Conservation (phyloP, 2,329 filamentous ascomycete genomes). For the Botrytis fabae region DNA sequence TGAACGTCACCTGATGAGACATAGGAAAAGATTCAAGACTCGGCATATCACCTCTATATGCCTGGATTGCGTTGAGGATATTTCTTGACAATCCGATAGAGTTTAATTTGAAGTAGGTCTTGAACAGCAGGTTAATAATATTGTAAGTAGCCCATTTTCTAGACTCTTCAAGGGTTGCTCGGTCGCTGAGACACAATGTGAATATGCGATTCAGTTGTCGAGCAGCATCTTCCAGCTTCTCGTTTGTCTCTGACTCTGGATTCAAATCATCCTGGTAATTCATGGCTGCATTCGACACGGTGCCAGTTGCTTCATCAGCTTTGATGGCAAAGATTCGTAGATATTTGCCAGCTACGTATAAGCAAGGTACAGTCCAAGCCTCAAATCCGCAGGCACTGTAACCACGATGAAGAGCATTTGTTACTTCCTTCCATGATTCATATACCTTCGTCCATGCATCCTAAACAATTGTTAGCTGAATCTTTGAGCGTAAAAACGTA, state of each 20-base stretch:
- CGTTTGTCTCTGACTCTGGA: conserved; percentile 72
- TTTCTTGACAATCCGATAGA: conserved; percentile 87
- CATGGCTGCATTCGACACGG: conserved; percentile 46
- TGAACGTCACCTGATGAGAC: conserved; percentile 91
- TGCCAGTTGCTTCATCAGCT: conserved; percentile 71
- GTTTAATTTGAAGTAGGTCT: conserved; percentile 97
- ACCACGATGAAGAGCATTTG: conserved; percentile 73
- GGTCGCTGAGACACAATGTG: conserved; percentile 83
- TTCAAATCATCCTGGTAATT: conserved; percentile 80
- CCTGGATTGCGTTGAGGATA: conserved; percentile 79
- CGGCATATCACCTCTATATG: conserved; percentile 78
- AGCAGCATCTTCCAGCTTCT: conserved; percentile 87
- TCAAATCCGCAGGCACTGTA: conserved; percentile 76
- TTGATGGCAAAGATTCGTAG: conserved; percentile 86
- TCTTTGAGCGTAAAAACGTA: neutral
- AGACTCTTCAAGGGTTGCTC: conserved; percentile 80
- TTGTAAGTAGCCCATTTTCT: conserved; percentile 98
- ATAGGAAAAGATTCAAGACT: conserved; percentile 76
- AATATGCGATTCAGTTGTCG: conserved; percentile 91
- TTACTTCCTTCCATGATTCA: conserved; percentile 83
- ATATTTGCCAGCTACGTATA: conserved; percentile 86
- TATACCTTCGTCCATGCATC: conserved; percentile 73
- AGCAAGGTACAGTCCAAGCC: conserved; percentile 88
- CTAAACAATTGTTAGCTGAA: conserved; percentile 5
- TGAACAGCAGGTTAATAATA: conserved; percentile 92